Percentiles rank a stretch among this genome's conserved stretches.
These are phyloP conservation scores for Phlyctochytrium planicorne DNA, from an alignment of 192 early-diverging fungal species.

Conservation along the genomic window DNA sequence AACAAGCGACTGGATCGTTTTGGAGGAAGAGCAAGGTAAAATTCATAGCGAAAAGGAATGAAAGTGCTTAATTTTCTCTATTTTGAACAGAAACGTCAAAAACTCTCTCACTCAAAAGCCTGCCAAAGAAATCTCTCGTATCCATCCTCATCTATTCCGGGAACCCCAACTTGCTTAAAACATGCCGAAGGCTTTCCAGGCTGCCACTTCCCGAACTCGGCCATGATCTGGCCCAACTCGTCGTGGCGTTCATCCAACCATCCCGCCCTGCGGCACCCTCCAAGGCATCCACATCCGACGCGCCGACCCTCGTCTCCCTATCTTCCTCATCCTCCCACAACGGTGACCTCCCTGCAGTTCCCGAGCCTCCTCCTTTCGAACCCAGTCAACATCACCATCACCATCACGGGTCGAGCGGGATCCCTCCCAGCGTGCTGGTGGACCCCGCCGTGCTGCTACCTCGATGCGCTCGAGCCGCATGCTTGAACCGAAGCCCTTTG, in stretches of 20 bases:
- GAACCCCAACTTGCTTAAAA: constrained; percentile 26
- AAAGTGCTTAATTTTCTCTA: no score
- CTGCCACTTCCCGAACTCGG: constrained; percentile 26
- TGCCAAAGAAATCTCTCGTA: constrained; percentile 23
- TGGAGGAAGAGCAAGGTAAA: constrained; percentile 7
- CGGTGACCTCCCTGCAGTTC: no score
- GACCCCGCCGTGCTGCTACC: constrained; percentile 17
- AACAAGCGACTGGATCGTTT: constrained; percentile 23
- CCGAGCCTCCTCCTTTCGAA: no score
- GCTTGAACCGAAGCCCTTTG: constrained; percentile 18
- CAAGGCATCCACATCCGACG: neutral
- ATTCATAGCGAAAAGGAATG: neutral
- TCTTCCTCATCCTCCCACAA: no score
- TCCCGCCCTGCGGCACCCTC: neutral
- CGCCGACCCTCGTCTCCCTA: neutral
- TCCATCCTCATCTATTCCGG: constrained; percentile 21
- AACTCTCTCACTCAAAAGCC: neutral
- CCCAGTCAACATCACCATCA: no score
- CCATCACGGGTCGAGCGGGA: no score
- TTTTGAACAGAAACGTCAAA: no score
- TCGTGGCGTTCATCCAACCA: neutral
- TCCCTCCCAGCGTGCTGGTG: no score
- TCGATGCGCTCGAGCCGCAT: constrained; percentile 17
- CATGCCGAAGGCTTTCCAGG: constrained; percentile 18
- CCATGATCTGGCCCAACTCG: constrained; percentile 16